Conservation (phyloP, 306 rosid genomes). For the Quercus cerris region DNA sequence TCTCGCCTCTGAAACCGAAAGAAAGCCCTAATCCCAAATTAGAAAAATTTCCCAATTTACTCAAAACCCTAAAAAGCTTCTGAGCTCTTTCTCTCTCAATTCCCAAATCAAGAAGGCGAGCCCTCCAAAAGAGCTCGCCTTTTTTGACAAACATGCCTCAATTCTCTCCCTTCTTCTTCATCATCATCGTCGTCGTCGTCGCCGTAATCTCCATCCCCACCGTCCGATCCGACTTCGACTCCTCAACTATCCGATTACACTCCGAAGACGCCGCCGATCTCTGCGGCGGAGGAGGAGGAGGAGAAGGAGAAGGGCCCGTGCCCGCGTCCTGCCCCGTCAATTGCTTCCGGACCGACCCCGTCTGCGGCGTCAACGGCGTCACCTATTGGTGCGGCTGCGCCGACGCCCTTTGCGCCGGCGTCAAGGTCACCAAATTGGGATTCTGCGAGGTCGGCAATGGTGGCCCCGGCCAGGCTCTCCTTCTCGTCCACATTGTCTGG, state of each 20-base stretch:
- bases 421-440: too few relatives aligned
- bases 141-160: slow-evolving; percentile 11
- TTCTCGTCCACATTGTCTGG: too few relatives aligned
- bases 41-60: too few relatives aligned
- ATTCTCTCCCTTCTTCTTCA: slow-evolving; percentile 15
- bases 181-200: slow-evolving; percentile 4
- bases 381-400: too few relatives aligned
- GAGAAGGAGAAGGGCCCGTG: neutral
- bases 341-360: slow-evolving; percentile 83
- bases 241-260: slow-evolving; percentile 35
- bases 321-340: slow-evolving; percentile 59
- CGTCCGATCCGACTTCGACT: slow-evolving; percentile 28
- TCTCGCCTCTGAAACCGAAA: too few relatives aligned
- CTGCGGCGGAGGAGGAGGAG: slow-evolving; percentile 21
- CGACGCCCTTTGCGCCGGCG: too few relatives aligned
- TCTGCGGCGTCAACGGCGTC: slow-evolving; percentile 70
- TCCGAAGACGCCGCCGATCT: slow-evolving; percentile 32
- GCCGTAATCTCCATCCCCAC: slow-evolving; percentile 24
- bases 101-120: slow-evolving; percentile 20
- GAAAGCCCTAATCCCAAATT: too few relatives aligned
- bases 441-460: too few relatives aligned
- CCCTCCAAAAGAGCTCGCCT: slow-evolving; percentile 32
- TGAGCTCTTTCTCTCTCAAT: neutral
- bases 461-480: too few relatives aligned
- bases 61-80: too few relatives aligned